Evolutionary conservation across 208 protist species (phyloP), one percentile per base, ranked within the genome.

Genomic region (Acanthamoeba castellanii): DNA sequence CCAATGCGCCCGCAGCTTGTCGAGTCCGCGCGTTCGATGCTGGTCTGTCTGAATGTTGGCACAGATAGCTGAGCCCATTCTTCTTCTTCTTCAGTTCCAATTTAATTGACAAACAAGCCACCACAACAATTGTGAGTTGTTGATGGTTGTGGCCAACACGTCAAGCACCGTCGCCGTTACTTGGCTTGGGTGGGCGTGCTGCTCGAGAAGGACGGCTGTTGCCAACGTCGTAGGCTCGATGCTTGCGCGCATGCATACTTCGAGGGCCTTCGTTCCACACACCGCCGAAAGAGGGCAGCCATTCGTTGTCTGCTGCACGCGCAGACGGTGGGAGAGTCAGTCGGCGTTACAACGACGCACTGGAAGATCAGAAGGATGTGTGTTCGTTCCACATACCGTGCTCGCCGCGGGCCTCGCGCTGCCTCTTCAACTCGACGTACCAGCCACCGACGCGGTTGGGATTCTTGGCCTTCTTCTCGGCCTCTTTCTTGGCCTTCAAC

Each of bases 11-110:
- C 78, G 74, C 30, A 59, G 34, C 47, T 9, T 0, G 70, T 9
- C 34, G n/a, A 42, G 0, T 32, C 0, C 32, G 70, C n/a, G 22
- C 64, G 66, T 0, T 7, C 55, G 55, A 18, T 25, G 55, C 55
- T 59, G 14, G 78, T 27, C 37, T 87, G 47, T 37, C 50, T 87
- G 78, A 87, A 18, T 50, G 78, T 37, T 87, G 78, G 78, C 78
- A 87, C 78, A 87, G 78, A 87, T 87, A 87, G 45, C 78, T 87
- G 78, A 87, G 45, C 78, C 42, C 78, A 87, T 30, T 70, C n/a
- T 32, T 34, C 61, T 25, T 34, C 25, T 25, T 34, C 20, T 70
- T 50, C 45, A 50, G 45, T 50, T 50, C 45, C 45, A 50, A 50
- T 50, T 50, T 1, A 50, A 50, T 50, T 50, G 45, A 50, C 13